A percentile compares a stretch with the other conserved stretches of the same genome.
These are phyloP conservation scores for Candida tetrigidarum DNA, from an alignment of 1,139 yeast species.

Conservation along the genomic window DNA sequence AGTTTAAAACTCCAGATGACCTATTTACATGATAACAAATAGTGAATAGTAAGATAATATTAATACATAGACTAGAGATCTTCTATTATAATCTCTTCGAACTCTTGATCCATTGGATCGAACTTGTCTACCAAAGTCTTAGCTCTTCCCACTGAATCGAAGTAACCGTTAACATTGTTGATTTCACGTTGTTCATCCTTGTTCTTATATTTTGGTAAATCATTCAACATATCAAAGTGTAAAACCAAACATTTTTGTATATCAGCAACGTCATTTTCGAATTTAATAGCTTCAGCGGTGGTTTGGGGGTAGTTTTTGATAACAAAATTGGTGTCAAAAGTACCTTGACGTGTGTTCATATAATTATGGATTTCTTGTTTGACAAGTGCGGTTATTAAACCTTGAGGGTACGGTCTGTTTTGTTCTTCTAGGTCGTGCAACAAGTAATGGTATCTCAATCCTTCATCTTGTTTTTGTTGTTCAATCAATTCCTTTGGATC, in stretches of 20 bases:
- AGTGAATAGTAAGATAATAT: not conserved
- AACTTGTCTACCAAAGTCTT: slow-evolving; percentile 24
- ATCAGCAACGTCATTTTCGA: slow-evolving; percentile 58
- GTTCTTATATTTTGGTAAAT: slow-evolving; percentile 27
- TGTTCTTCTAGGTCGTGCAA: slow-evolving; percentile 42
- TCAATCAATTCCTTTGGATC: slow-evolving; percentile 50
- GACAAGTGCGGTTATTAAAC: slow-evolving; percentile 60
- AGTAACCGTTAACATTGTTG: slow-evolving; percentile 56
- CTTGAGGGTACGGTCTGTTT: slow-evolving; percentile 53
- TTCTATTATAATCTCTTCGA: slow-evolving; percentile 29
- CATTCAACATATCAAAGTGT: slow-evolving; percentile 30
- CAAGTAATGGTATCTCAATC: slow-evolving; percentile 44
- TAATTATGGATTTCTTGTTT: slow-evolving; percentile 48
- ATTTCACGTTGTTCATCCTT: slow-evolving; percentile 35
- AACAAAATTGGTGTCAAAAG: slow-evolving; percentile 48
- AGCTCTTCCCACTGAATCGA: slow-evolving; percentile 58
- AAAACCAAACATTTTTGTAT: slow-evolving; percentile 46
- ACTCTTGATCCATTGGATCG: slow-evolving; percentile 28
- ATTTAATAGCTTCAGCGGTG: slow-evolving; percentile 65
- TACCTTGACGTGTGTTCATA: slow-evolving; percentile 45
- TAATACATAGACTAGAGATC: slow-evolving; percentile 19
- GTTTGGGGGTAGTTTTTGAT: slow-evolving; percentile 59
- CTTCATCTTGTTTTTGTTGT: slow-evolving; percentile 43
- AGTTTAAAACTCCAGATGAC: slow-evolving; percentile 74
- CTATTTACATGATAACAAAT: slow-evolving; percentile 24